Evolutionary conservation across 495 filamentous ascomycete species (phyloP), one percentile per base, ranked within the genome.

Genomic region (Hyphodiscus hymeniophilus): DNA sequence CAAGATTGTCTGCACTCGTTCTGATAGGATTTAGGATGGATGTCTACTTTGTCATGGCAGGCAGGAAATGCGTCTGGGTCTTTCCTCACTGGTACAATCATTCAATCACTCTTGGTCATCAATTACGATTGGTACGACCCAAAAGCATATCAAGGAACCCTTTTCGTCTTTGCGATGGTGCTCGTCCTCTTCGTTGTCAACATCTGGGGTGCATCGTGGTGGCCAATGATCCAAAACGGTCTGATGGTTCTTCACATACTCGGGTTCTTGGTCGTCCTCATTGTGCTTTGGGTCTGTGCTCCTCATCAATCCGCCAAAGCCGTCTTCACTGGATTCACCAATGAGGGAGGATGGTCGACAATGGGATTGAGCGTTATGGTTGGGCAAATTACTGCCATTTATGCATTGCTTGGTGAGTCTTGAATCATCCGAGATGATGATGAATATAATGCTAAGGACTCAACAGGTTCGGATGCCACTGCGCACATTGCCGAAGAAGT

Each of bases 401-500:
- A 50, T 31, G 28, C 47, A 0, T 16, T 50, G 22, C 38, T 50
- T 24, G 45, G 45, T 50, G 42, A 18, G 35, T 47, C 26, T 22
- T 13, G 4, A 10, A 28, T 36, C 48, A 41, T 43, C 48, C 53
- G 50, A 47, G 40, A 15, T 23, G n/a, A 26, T 21, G 20, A 3
- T 21, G 3, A 6, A 24, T 30, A 5, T 21, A 15, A 15, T 28
- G 20, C 18, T 35, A 36, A 32, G 68, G 75, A 0, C 80, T 61
- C 60, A 34, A n/a, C 75, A 49, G 73, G 77, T 13, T 71, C 72
- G 26, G 76, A 80, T 59, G 73, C 73, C 45, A 67, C 74, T 3
- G 73, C 75, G 6, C 62, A 47, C 61, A 64, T 52, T 55, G 65
- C 67, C 8, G 73, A 75, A 57, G 73, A 77, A 55, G 64, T 74